Conservation (phyloP, 2,329 filamentous ascomycete genomes). For the Cladophialophora chaetospira region DNA sequence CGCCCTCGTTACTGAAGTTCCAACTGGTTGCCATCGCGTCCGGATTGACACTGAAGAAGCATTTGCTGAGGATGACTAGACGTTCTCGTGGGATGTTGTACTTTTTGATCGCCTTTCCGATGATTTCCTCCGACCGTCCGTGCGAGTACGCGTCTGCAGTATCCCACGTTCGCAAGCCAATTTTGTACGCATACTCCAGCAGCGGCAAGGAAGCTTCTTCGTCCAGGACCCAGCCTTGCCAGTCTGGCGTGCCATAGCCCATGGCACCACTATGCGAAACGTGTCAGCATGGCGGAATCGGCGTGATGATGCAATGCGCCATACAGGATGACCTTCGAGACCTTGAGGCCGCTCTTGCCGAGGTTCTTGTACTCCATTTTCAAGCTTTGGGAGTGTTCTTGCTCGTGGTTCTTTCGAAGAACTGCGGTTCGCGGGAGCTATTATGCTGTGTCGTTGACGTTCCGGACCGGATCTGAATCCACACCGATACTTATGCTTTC, state of each 20-base stretch:
- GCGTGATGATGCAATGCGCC: background rate
- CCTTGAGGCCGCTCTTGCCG: conserved; percentile 32
- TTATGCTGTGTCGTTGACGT: no score
- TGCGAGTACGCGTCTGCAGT: conserved; percentile 38
- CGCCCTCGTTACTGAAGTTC: conserved; percentile 22
- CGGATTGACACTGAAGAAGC: conserved; percentile 45
- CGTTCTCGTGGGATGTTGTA: conserved; percentile 59
- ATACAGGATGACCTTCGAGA: conserved; percentile 32
- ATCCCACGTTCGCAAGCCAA: conserved; percentile 36
- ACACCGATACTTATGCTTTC: no score
- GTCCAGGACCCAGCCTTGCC: conserved; percentile 34
- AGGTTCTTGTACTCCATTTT: conserved; percentile 51
- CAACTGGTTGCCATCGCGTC: conserved; percentile 39
- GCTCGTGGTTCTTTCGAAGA: no score
- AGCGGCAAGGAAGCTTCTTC: conserved; percentile 32
- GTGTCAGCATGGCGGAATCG: background rate
- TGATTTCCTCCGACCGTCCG: conserved; percentile 38
- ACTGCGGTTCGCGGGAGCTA: no score
- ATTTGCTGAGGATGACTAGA: conserved; percentile 61
- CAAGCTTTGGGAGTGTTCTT: background rate
- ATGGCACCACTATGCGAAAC: conserved; percentile 41
- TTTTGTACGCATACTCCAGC: conserved; percentile 36
- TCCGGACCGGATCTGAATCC: no score
- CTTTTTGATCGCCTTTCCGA: conserved; percentile 61
- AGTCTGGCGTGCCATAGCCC: conserved; percentile 43